Evolutionary conservation across 805 yeast genomes (phyloP).

Genomic region (Pichia scutulata): DNA sequence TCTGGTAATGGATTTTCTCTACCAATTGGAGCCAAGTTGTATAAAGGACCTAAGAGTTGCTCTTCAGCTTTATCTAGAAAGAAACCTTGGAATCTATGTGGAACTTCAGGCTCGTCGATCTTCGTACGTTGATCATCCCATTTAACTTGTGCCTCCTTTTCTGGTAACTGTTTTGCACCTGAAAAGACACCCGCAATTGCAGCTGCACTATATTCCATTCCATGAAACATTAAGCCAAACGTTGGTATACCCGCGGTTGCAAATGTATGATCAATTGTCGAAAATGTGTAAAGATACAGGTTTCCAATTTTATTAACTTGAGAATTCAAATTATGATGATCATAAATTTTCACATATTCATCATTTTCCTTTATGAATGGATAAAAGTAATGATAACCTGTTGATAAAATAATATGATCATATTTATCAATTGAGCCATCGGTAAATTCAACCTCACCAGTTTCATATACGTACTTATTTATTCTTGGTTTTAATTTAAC

Average conservation of each 20-base stretch:
- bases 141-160: conserved; percentile 30
- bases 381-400: conserved; percentile 43
- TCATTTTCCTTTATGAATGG: conserved; percentile 28
- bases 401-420: conserved; percentile 39
- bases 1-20: conserved; percentile 13
- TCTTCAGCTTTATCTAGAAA: conserved; percentile 10
- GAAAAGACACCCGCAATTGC: conserved; percentile 55
- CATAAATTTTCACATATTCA: conserved; percentile 11
- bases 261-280: conserved; percentile 36
- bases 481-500: conserved; percentile 17
- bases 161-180: conserved; percentile 32
- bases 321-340: neutral
- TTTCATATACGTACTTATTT: conserved; percentile 11
- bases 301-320: conserved; percentile 17
- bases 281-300: conserved; percentile 29
- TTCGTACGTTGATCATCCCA: conserved; percentile 21
- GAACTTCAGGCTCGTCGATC: conserved; percentile 13
- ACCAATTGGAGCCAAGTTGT: conserved; percentile 11
- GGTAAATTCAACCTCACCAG: conserved; percentile 19
- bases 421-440: conserved; percentile 28
- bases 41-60: conserved; percentile 14
- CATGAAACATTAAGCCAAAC: conserved; percentile 39
- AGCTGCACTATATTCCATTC: conserved; percentile 45
- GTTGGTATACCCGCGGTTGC: conserved; percentile 35
- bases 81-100: conserved; percentile 13